These are phyloP conservation scores for Aspergillus costaricaensis DNA, from an alignment of 2,329 filamentous ascomycete species.

Conservation along the genomic window DNA sequence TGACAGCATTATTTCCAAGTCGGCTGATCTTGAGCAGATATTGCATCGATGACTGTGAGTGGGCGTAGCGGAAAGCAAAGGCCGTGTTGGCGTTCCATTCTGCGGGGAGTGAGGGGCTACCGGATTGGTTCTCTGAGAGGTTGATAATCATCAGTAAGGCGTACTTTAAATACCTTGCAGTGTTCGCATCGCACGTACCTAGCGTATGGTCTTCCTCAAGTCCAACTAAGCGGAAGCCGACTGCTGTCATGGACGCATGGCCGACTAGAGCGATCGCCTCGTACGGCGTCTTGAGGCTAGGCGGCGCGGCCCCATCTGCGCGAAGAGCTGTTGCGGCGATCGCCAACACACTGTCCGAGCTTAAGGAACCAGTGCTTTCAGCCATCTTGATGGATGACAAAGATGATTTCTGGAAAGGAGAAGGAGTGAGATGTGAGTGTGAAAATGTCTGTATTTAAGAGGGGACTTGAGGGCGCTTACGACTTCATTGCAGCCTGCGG, in stretches of 20 bases:
- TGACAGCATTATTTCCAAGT: constrained; percentile 78
- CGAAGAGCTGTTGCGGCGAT: constrained; percentile 36
- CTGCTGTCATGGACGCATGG: constrained; percentile 78
- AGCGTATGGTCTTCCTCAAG: constrained; percentile 80
- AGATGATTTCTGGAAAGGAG: background rate
- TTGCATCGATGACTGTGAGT: constrained; percentile 80
- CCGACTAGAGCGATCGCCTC: constrained; percentile 82
- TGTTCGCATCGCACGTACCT: constrained; percentile 48
- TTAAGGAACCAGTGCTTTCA: constrained; percentile 28
- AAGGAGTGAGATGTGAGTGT: background rate
- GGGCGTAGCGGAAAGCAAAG: constrained; percentile 82
- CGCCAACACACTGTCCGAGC: constrained; percentile 32
- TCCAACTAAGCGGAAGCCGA: constrained; percentile 78
- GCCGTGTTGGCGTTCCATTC: constrained; percentile 77
- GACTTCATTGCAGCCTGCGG: background rate
- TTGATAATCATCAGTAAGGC: background rate
- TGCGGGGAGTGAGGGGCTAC: constrained; percentile 58
- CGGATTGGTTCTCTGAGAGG: constrained; percentile 30
- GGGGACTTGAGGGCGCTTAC: background rate
- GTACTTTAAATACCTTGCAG: background rate
- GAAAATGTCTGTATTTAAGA: background rate
- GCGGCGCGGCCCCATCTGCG: constrained; percentile 27
- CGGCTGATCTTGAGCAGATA: constrained; percentile 81
- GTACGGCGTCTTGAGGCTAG: constrained; percentile 54
- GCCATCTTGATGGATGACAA: constrained; percentile 11